Percentiles rank a stretch among this genome's conserved stretches.
These are phyloP conservation scores for Geosmithia morbida DNA, from an alignment of 2,329 filamentous ascomycete genomes.

Conservation along the genomic window DNA sequence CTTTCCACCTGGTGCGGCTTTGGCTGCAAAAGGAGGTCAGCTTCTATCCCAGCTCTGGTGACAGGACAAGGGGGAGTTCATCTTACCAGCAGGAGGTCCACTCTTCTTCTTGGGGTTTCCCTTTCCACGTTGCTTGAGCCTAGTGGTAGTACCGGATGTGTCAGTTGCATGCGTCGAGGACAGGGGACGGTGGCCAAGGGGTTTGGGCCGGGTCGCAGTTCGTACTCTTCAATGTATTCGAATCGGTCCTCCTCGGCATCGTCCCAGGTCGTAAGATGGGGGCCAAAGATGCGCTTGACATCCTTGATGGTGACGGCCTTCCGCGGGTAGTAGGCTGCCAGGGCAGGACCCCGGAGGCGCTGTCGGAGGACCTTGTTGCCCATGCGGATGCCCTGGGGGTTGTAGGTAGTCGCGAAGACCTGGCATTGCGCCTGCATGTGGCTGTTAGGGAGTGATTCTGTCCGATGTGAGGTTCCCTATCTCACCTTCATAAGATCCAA, in stretches of 20 bases:
- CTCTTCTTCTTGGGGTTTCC: slow-evolving; percentile 75
- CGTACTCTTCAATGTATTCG: slow-evolving; percentile 54
- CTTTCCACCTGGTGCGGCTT: slow-evolving; percentile 11
- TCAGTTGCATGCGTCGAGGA: slow-evolving; percentile 11
- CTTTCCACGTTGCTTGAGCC: slow-evolving; percentile 70
- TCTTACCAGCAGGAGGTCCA: slow-evolving; percentile 30
- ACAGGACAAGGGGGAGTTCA: background rate
- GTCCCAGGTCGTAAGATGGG: slow-evolving; percentile 55
- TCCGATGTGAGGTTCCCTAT: background rate
- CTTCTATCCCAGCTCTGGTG: background rate
- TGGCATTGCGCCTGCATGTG: slow-evolving; percentile 63
- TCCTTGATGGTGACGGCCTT: slow-evolving; percentile 58
- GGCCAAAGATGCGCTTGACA: slow-evolving; percentile 53
- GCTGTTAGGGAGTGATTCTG: slow-evolving; percentile 8
- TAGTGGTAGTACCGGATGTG: slow-evolving; percentile 15
- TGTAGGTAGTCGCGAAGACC: slow-evolving; percentile 84
- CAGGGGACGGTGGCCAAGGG: too few relatives aligned
- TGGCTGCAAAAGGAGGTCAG: slow-evolving; percentile 1
- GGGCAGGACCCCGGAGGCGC: slow-evolving; percentile 66
- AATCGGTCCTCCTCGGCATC: slow-evolving; percentile 67
- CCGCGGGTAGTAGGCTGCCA: slow-evolving; percentile 81
- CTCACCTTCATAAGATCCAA: slow-evolving; percentile 67
- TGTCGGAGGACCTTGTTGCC: slow-evolving; percentile 90
- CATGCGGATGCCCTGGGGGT: slow-evolving; percentile 66
- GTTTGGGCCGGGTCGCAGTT: background rate